phyloP scores from a whole-genome alignment of 225 moss, liverwort and hornwort species.

The Marchantia paleacea region DNA sequence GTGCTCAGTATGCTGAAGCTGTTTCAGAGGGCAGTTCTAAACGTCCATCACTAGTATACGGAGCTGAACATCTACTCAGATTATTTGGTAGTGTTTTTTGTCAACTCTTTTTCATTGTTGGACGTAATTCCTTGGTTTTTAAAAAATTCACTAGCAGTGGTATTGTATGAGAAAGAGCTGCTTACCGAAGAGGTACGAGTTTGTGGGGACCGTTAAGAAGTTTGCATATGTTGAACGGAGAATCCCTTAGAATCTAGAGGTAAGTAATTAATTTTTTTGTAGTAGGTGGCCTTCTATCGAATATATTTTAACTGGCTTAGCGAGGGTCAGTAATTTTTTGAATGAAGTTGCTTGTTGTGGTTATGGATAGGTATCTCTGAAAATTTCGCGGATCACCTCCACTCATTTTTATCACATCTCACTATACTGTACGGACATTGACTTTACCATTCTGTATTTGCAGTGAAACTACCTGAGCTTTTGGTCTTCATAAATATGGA shows the following conservation, averaged over 20 bases:
- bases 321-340: neutral
- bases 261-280: too few species aligned
- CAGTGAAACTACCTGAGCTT: slow-evolving; percentile 88
- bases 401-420: neutral
- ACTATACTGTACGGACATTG: too few species aligned
- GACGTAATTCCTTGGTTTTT: neutral
- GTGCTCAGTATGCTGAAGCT: slow-evolving; percentile 70
- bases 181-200: neutral
- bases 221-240: too few species aligned
- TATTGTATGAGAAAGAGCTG: neutral
- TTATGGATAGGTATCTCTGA: neutral
- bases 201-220: too few species aligned
- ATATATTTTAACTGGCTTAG: neutral
- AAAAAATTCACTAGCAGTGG: neutral
- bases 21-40: slow-evolving; percentile 62
- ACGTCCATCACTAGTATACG: slow-evolving; percentile 68
- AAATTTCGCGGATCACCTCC: neutral
- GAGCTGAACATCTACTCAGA: slow-evolving; percentile 87
- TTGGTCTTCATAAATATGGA: slow-evolving; percentile 87
- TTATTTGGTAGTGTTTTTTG: slow-evolving; percentile 50
- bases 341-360: neutral
- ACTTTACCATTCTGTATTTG: neutral
- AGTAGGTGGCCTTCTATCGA: too few species aligned
- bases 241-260: too few species aligned
- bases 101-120: neutral